Evolutionary conservation across 371 early-diverging fungal genomes (phyloP).

Genomic region (Syncephalis plumigaleata): DNA sequence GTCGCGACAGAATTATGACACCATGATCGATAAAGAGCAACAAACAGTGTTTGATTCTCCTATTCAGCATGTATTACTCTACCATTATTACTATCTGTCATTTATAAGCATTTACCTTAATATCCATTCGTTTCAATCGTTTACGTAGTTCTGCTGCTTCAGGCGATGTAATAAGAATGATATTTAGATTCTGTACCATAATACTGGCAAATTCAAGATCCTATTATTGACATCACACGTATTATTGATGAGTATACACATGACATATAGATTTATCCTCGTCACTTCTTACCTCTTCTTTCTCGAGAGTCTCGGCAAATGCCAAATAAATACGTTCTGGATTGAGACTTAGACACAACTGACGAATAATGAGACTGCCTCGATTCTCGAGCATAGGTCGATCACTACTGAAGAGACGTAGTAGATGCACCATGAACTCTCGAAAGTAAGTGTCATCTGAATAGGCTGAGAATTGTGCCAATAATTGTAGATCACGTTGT

Average conservation of each 20-base stretch:
- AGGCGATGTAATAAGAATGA: constrained; percentile 78
- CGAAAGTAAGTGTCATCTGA: constrained; percentile 63
- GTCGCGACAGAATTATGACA: constrained; percentile 79
- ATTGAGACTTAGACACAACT: constrained; percentile 66
- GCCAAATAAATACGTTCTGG: constrained; percentile 72
- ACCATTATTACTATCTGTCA: background rate
- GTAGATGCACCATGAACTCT: constrained; percentile 56
- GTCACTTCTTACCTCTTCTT: constrained; percentile 30
- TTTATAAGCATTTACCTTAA: constrained; percentile 14
- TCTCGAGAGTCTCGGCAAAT: constrained; percentile 64
- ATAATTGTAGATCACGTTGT: constrained; percentile 65
- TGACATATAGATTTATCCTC: background rate
- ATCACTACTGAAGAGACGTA: constrained; percentile 73
- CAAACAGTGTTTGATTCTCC: constrained; percentile 55
- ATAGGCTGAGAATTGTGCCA: constrained; percentile 76
- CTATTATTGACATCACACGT: constrained; percentile 4
- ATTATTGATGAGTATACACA: constrained; percentile 1
- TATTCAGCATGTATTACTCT: constrained; percentile 3
- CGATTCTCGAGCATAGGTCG: constrained; percentile 65
- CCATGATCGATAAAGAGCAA: constrained; percentile 71
- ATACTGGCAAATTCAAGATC: constrained; percentile 74
- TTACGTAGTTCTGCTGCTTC: constrained; percentile 66
- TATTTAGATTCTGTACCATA: constrained; percentile 86
- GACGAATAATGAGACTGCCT: constrained; percentile 74
- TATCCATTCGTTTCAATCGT: constrained; percentile 47